A percentile compares a stretch with the other conserved stretches of the same genome.
phyloP scores from a whole-genome alignment of 139 green algal genomes.

The Ettlia oleoabundans region DNA sequence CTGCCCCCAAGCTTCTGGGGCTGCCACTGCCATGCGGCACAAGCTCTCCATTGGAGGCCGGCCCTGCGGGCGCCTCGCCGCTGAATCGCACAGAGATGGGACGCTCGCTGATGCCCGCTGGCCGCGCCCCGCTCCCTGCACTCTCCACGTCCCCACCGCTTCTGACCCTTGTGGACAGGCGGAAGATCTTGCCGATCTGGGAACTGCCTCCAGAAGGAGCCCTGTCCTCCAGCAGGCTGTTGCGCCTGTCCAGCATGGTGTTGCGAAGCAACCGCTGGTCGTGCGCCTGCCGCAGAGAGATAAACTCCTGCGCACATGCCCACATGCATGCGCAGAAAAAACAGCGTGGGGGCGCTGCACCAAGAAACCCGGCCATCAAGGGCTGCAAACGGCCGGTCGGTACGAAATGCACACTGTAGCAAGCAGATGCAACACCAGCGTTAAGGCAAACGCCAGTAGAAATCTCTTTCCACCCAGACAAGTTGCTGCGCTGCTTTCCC shows the following conservation, averaged over 20 bases:
- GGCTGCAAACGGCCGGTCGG: too few species aligned
- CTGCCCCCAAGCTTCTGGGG: background rate
- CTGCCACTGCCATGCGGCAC: background rate
- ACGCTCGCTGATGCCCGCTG: background rate
- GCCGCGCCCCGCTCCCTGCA: background rate
- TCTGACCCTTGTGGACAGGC: constrained; percentile 10
- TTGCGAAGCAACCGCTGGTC: constrained; percentile 11
- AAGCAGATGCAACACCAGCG: too few species aligned
- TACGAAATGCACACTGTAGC: too few species aligned
- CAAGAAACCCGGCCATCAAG: too few species aligned
- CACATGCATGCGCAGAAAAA: too few species aligned
- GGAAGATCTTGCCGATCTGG: constrained; percentile 1
- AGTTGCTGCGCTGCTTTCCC: too few species aligned
- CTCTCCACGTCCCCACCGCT: background rate
- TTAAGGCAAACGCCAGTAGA: too few species aligned
- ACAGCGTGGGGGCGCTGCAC: too few species aligned
- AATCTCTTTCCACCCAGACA: too few species aligned
- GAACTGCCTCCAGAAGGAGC: background rate
- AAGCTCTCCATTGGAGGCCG: background rate
- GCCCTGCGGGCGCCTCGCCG: background rate
- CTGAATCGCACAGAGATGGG: background rate
- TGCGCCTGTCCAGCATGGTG: background rate
- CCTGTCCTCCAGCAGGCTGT: background rate
- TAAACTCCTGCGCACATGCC: constrained; percentile 36
- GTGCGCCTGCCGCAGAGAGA: constrained; percentile 8